Percentiles rank a stretch among this genome's conserved stretches.
phyloP scores from a whole-genome alignment of 257 asterid genomes.

The Misopates orontium region DNA sequence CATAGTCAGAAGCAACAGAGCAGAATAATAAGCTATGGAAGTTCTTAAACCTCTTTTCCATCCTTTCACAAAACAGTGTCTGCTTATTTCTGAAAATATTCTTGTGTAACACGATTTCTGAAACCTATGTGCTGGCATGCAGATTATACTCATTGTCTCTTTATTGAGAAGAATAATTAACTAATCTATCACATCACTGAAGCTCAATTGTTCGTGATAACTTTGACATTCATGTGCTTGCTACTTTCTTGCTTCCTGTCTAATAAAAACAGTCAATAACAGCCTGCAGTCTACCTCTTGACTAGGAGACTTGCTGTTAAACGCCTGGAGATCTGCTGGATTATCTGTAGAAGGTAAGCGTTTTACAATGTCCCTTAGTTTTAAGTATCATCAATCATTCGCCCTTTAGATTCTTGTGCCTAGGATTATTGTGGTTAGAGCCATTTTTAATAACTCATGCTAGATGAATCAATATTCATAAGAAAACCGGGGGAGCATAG shows the following conservation, averaged over 20 bases:
- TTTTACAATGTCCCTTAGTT: conserved; percentile 7
- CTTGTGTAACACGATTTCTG: conserved; percentile 1
- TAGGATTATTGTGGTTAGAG: not conserved
- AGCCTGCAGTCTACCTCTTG: conserved; percentile 16
- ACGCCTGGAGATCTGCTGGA: conserved; percentile 73
- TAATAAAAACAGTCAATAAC: conserved; percentile 15
- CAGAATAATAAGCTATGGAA: too few species aligned
- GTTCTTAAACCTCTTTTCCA: too few species aligned
- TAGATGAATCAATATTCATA: too few species aligned
- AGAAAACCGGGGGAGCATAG: too few species aligned
- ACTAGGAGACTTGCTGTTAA: conserved; percentile 79
- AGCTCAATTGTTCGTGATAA: not conserved
- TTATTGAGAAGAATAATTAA: not conserved
- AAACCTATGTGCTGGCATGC: not conserved
- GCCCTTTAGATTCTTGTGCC: not conserved
- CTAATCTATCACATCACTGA: not conserved
- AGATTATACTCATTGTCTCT: conserved; percentile 4
- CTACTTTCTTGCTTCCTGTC: not conserved
- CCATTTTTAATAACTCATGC: conserved; percentile 8
- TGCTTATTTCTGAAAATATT: not conserved
- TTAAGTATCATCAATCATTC: conserved; percentile 12
- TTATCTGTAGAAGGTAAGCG: conserved; percentile 67
- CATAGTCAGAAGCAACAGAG: not conserved
- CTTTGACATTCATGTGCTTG: not conserved
- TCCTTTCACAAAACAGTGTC: not conserved